Evolutionary conservation across 140 eudicot genomes (phyloP).

Genomic region (Cichorium intybus): DNA sequence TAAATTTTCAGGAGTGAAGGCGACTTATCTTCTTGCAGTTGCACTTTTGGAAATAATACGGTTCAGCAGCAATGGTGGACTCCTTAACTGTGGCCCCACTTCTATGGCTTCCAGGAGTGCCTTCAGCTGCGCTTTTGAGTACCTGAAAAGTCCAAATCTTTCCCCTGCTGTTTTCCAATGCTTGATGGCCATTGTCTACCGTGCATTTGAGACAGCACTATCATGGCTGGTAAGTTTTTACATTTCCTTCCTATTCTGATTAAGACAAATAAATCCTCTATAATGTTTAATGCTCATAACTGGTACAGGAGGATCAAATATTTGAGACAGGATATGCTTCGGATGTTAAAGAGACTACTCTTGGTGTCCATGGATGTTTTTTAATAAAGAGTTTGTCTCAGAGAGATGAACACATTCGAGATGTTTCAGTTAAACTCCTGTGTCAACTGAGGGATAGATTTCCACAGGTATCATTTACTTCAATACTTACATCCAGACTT

Average conservation of each 20-base stretch:
- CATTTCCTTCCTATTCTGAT: background rate
- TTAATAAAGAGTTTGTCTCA: conserved; percentile 83
- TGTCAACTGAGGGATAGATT: conserved; percentile 81
- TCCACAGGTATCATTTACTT: conserved; percentile 64
- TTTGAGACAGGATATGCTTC: conserved; percentile 83
- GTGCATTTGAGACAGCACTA: conserved; percentile 83
- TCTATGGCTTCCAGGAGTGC: conserved; percentile 88
- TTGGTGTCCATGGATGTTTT: conserved; percentile 82
- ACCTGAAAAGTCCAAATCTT: conserved; percentile 89
- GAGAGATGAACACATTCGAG: conserved; percentile 92
- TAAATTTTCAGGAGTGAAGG: conserved; percentile 79
- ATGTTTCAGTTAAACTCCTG: conserved; percentile 72
- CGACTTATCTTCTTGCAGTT: conserved; percentile 96
- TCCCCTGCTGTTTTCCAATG: conserved; percentile 93
- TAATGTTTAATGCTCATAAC: conserved; percentile 1
- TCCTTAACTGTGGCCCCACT: conserved; percentile 70
- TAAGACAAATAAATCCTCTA: background rate
- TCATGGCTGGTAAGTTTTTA: conserved; percentile 72
- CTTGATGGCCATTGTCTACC: conserved; percentile 86
- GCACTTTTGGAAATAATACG: conserved; percentile 92
- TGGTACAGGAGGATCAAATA: conserved; percentile 67
- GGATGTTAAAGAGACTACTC: conserved; percentile 71
- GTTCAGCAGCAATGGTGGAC: conserved; percentile 98
- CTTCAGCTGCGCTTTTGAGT: conserved; percentile 95
- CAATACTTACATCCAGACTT: background rate